Base-by-base conservation (phyloP, 306 rosid genomes). In the Ochetophila trinervis region DNA sequence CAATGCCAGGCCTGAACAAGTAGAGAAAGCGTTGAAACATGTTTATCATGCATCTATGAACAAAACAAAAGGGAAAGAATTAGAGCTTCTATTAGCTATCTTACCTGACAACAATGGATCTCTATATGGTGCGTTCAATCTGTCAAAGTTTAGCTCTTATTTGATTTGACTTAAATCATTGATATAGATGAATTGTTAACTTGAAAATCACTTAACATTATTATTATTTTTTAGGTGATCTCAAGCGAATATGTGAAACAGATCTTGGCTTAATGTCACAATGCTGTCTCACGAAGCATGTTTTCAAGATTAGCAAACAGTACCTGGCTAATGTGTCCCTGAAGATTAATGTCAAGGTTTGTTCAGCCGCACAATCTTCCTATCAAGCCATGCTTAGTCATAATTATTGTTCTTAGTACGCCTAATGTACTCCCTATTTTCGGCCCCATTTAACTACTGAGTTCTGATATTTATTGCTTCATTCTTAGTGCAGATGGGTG, bases 321-420 rank as follows among this genome's bases (percentile, higher is more conserved):
- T 91, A 91, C 83, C 62, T 91, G 76, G 97, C 97, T 48, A 91
- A 91, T 66, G 97, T 91, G 71, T 86, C 97, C 23, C 76, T 91
- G 73, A 91, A 91, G 89, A 91, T 91, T 78, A 91, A 91, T 80
- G 97, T 91, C 52, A 91, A 91, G 97, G 97, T 91, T 72, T 60
- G 76, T 58, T 69, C 53, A 34, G 3, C 61, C 55, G 34, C 68
- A 3, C 18, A 53, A 15, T 72, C 15, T 19, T 74, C 15, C 65
- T 65, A 55, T 20, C 12, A 68, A 53, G 35, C 11, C 53, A 8
- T 34, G 23, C 10, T 3, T 20, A 22, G 15, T 47, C 34, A 9
- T 17, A 6, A 21, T 4, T 9, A 54, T 7, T 15, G 14, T 10
- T 54, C 34, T 19, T 11, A 17, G 7, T 49, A n/a, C n/a, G n/a